These are phyloP conservation scores for Nigrograna mackinnonii DNA, from an alignment of 2,329 filamentous ascomycete species.

Conservation along the genomic window DNA sequence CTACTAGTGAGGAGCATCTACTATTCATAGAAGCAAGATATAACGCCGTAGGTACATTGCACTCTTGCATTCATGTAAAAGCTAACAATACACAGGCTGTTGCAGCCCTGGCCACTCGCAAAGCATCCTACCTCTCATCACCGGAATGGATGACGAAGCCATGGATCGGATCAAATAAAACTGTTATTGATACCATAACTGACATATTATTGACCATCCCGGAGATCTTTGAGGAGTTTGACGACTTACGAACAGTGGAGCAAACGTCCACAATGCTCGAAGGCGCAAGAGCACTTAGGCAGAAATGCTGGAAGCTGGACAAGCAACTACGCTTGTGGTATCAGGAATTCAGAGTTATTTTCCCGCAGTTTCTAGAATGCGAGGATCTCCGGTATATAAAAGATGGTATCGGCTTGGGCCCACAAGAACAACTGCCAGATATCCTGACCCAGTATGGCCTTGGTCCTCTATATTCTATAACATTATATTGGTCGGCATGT, in stretches of 20 bases:
- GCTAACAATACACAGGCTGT: slow-evolving; percentile 7
- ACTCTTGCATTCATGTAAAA: neutral
- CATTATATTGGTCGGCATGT: slow-evolving; percentile 14
- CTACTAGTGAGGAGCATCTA: slow-evolving; percentile 3
- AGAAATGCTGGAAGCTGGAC: slow-evolving; percentile 8
- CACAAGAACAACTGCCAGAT: slow-evolving; percentile 8
- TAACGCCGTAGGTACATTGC: slow-evolving; percentile 6
- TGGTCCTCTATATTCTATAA: slow-evolving; percentile 7
- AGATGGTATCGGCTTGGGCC: neutral
- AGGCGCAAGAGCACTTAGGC: neutral
- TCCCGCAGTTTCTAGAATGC: neutral
- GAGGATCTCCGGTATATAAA: neutral
- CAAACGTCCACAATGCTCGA: neutral
- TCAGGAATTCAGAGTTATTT: slow-evolving; percentile 1
- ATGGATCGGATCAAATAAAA: slow-evolving; percentile 8
- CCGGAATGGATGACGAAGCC: slow-evolving; percentile 14
- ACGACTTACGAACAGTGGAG: slow-evolving; percentile 1
- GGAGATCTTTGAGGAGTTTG: slow-evolving; percentile 11
- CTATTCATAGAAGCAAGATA: slow-evolving; percentile 12
- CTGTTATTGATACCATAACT: slow-evolving; percentile 6
- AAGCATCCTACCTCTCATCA: slow-evolving; percentile 7
- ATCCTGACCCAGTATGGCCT: slow-evolving; percentile 5
- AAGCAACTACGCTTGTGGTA: slow-evolving; percentile 9
- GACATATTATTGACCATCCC: slow-evolving; percentile 11
- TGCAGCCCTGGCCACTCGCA: slow-evolving; percentile 7